Evolutionary conservation across 305 asterid species (phyloP).

Genomic region (Ilex paraguariensis): DNA sequence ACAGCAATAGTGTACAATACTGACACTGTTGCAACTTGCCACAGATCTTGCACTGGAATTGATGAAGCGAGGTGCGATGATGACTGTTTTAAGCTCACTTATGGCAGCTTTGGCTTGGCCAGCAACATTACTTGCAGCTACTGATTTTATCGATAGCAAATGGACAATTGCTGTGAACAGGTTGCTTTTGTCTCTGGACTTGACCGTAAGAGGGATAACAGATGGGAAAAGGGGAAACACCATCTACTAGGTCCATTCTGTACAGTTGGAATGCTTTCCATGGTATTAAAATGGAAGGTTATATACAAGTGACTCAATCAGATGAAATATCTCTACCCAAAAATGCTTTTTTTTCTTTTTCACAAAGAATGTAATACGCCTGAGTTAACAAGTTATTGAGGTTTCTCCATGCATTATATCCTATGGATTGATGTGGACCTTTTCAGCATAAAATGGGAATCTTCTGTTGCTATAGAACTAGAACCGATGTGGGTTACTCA

Average conservation of each 20-base stretch:
- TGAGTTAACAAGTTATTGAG: no score
- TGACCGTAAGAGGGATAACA: constrained; percentile 1
- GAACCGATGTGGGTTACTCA: no score
- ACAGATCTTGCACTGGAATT: constrained; percentile 71
- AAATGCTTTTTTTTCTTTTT: no score
- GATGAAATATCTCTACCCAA: no score
- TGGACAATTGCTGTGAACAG: constrained; percentile 93
- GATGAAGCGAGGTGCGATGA: constrained; percentile 94
- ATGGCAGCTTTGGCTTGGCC: constrained; percentile 93
- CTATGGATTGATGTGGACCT: no score
- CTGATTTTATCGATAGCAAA: constrained; percentile 87
- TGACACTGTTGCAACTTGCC: constrained; percentile 21
- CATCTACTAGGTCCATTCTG: neutral
- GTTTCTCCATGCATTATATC: no score
- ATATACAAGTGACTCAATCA: no score
- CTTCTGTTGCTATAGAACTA: no score
- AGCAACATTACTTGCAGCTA: constrained; percentile 60
- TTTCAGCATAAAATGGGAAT: no score
- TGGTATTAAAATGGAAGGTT: no score
- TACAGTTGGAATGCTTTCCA: constrained; percentile 2
- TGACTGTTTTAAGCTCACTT: constrained; percentile 76
- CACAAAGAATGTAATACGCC: no score
- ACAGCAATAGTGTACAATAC: constrained; percentile 7
- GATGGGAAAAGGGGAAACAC: constrained; percentile 2
- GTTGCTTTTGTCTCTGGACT: constrained; percentile 30